phyloP scores from a whole-genome alignment of 1,139 yeast genomes.

The Magnusiomyces starmeri region DNA sequence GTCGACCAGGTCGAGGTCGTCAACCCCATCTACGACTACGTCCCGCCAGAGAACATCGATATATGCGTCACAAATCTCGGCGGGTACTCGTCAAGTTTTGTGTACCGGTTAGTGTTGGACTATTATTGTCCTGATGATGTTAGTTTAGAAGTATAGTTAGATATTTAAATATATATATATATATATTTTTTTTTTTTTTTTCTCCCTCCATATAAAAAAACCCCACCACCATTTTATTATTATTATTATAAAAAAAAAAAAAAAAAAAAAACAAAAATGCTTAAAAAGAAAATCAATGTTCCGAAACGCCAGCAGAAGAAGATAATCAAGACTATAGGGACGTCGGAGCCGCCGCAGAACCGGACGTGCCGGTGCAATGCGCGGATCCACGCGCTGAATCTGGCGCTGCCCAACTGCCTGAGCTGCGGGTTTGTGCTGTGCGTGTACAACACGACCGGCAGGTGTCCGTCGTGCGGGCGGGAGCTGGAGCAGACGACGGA shows the following conservation, averaged over 20 bases:
- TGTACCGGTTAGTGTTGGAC: conserved; percentile 90
- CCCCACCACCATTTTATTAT: too few species aligned
- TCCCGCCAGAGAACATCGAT: conserved; percentile 90
- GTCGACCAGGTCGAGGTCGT: conserved; percentile 75
- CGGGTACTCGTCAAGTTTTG: conserved; percentile 93
- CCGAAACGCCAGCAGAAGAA: not conserved
- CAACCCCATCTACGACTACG: conserved; percentile 88
- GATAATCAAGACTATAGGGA: not conserved
- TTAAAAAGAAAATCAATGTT: not conserved
- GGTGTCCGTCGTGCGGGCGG: conserved; percentile 76
- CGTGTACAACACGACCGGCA: conserved; percentile 76
- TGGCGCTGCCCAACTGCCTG: conserved; percentile 86
- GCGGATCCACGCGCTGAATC: conserved; percentile 78
- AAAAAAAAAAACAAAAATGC: not conserved
- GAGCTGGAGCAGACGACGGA: conserved; percentile 53
- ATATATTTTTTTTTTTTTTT: too few species aligned
- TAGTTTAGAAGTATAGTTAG: conserved; percentile 20
- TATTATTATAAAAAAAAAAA: not conserved
- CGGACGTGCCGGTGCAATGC: conserved; percentile 58
- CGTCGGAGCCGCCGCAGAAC: not conserved
- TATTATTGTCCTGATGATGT: conserved; percentile 85
- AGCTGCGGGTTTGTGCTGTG: conserved; percentile 94
- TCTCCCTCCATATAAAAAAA: too few species aligned
- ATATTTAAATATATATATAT: not conserved
- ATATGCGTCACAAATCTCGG: conserved; percentile 93